These are phyloP conservation scores for Leccinum solheimii DNA, from an alignment of 1,284 basidiomycete genomes.

Conservation along the genomic window DNA sequence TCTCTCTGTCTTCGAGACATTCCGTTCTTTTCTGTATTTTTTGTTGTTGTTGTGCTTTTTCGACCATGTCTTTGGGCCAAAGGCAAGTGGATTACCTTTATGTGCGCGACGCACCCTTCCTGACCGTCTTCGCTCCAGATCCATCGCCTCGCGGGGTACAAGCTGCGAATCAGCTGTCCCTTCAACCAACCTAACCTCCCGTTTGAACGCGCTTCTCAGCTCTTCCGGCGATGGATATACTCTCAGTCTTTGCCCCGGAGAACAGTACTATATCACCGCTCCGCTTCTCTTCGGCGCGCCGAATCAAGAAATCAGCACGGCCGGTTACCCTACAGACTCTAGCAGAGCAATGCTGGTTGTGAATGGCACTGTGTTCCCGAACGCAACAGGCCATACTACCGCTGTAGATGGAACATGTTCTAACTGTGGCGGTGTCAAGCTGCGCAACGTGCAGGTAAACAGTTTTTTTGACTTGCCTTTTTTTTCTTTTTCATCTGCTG, in stretches of 20 bases:
- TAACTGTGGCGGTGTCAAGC: slow-evolving; percentile 55
- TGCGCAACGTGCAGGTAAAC: slow-evolving; percentile 71
- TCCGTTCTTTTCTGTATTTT: not conserved
- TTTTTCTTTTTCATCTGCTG: slow-evolving; percentile 37
- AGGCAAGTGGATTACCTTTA: slow-evolving; percentile 8
- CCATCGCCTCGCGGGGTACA: slow-evolving; percentile 8
- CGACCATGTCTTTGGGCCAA: slow-evolving; percentile 12
- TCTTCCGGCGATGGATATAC: slow-evolving; percentile 64
- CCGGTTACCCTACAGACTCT: slow-evolving; percentile 66
- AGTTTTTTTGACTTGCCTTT: slow-evolving; percentile 23
- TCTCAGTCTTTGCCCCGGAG: slow-evolving; percentile 63
- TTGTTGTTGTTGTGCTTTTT: not conserved
- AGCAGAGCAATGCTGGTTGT: slow-evolving; percentile 57
- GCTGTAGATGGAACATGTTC: slow-evolving; percentile 67
- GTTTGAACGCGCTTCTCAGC: slow-evolving; percentile 65
- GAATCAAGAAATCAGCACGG: slow-evolving; percentile 77
- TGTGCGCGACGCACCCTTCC: not conserved
- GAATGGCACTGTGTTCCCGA: slow-evolving; percentile 47
- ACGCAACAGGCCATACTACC: slow-evolving; percentile 65
- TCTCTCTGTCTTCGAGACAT: not conserved
- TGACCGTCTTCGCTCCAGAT: slow-evolving; percentile 16
- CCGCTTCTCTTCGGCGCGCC: slow-evolving; percentile 65
- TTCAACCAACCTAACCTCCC: slow-evolving; percentile 63
- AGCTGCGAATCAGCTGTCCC: slow-evolving; percentile 57
- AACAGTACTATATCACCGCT: slow-evolving; percentile 61